A percentile compares a stretch with the other conserved stretches of the same genome.
phyloP scores from a whole-genome alignment of 2,329 filamentous ascomycete genomes.

The Nemania abortiva region DNA sequence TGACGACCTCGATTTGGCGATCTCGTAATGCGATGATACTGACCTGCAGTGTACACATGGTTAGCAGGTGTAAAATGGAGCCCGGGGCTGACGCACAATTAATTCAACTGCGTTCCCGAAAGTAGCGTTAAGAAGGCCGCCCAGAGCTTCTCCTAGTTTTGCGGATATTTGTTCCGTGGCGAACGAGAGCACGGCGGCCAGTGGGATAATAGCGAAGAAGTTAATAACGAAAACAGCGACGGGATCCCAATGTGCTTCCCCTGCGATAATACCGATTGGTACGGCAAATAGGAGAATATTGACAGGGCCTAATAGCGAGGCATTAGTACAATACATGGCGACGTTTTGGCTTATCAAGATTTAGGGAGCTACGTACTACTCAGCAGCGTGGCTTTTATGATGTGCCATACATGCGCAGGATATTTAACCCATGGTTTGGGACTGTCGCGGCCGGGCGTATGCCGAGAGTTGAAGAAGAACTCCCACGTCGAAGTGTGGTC shows the following conservation, averaged over 20 bases:
- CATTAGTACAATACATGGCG: constrained; percentile 35
- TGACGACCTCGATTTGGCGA: constrained; percentile 93
- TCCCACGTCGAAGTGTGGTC: constrained; percentile 49
- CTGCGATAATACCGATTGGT: constrained; percentile 77
- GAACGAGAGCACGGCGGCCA: constrained; percentile 79
- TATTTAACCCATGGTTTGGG: constrained; percentile 59
- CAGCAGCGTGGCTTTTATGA: constrained; percentile 68
- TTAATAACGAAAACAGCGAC: constrained; percentile 80
- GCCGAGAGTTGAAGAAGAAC: constrained; percentile 63
- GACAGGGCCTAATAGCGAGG: constrained; percentile 62
- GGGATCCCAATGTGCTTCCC: constrained; percentile 71
- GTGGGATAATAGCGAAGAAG: constrained; percentile 83
- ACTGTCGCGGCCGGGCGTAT: constrained; percentile 66
- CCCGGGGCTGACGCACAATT: constrained; percentile 66
- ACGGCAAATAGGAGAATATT: constrained; percentile 81
- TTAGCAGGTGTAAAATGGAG: constrained; percentile 33
- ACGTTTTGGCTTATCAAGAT: neutral
- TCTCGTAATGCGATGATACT: constrained; percentile 90
- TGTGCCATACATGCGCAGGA: constrained; percentile 65
- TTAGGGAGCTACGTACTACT: constrained; percentile 63
- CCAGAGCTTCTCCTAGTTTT: constrained; percentile 78
- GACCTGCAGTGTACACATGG: constrained; percentile 66
- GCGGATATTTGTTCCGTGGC: constrained; percentile 82
- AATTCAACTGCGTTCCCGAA: constrained; percentile 85
- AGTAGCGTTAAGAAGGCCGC: constrained; percentile 80